These are phyloP conservation scores for Coemansia asiatica DNA, from an alignment of 192 early-diverging fungal genomes.

Conservation along the genomic window DNA sequence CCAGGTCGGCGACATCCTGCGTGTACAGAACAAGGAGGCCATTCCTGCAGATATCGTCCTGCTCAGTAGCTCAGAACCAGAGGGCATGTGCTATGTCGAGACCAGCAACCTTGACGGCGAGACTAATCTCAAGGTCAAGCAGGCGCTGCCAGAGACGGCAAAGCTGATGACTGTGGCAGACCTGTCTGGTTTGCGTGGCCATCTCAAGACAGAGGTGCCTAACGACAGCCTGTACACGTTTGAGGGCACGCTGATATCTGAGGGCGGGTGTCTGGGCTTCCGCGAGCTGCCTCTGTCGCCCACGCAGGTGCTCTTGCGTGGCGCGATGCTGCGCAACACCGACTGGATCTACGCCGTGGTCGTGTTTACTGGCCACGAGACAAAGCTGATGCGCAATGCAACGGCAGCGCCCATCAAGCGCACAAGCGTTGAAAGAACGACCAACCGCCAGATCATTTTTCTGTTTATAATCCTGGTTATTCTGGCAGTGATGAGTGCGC, in stretches of 20 bases:
- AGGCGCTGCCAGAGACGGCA: conserved; percentile 84
- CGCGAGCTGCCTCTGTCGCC: conserved; percentile 86
- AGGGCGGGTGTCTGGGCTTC: conserved; percentile 44
- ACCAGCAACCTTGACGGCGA: conserved; percentile 98
- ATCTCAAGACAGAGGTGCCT: conserved; percentile 89
- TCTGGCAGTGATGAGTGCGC: conserved; percentile 83
- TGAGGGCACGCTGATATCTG: conserved; percentile 65
- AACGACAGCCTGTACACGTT: conserved; percentile 97
- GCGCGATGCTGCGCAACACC: conserved; percentile 93
- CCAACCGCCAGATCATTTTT: conserved; percentile 92
- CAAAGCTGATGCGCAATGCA: conserved; percentile 96
- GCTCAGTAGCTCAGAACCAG: conserved; percentile 89
- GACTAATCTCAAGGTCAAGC: conserved; percentile 97
- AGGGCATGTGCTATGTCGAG: conserved; percentile 96
- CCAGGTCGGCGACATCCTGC: conserved; percentile 89
- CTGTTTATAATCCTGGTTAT: conserved; percentile 83
- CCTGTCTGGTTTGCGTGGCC: conserved; percentile 61
- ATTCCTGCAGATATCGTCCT: conserved; percentile 93
- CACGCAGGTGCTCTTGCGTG: conserved; percentile 88
- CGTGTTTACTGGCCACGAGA: conserved; percentile 96
- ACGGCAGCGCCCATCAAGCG: conserved; percentile 89
- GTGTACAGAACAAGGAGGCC: conserved; percentile 82
- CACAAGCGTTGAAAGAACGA: conserved; percentile 85
- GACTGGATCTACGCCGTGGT: conserved; percentile 92
- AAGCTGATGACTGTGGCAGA: conserved; percentile 69